phyloP scores from a whole-genome alignment of 257 asterid genomes.

The Solanum paucissectum region DNA sequence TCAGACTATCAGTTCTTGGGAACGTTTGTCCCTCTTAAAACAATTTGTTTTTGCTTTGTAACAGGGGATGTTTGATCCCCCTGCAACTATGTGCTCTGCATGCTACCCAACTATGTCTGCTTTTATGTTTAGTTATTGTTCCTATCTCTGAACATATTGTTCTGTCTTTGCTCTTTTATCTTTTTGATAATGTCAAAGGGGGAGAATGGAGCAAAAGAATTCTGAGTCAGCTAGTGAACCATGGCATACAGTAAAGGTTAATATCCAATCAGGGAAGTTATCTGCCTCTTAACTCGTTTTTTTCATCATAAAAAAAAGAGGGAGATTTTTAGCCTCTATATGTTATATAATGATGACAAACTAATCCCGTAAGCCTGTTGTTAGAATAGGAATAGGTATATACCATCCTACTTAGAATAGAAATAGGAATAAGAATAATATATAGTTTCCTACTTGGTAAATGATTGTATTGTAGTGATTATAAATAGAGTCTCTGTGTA shows the following conservation, averaged over 20 bases:
- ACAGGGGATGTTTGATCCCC: not conserved
- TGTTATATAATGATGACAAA: not conserved
- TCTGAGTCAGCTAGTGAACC: not conserved
- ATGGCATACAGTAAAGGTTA: not conserved
- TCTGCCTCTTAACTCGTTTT: not conserved
- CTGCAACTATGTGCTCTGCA: not conserved
- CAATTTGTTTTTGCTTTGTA: not conserved
- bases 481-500: not conserved
- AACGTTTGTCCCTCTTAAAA: not conserved
- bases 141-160: not conserved
- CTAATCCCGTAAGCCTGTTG: not conserved
- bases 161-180: not conserved
- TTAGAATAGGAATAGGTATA: not conserved
- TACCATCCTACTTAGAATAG: not conserved
- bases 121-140: not conserved
- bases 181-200: not conserved
- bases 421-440: not conserved
- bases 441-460: not conserved
- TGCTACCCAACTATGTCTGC: not conserved
- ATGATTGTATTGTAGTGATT: not conserved
- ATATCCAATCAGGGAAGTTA: not conserved
- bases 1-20: not conserved
- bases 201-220: not conserved
- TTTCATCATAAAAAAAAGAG: not conserved
- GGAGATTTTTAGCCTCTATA: not conserved